Evolutionary conservation across 2,329 filamentous ascomycete species (phyloP), one percentile per base, ranked within the genome.

Genomic region (Aspergillus ruber): DNA sequence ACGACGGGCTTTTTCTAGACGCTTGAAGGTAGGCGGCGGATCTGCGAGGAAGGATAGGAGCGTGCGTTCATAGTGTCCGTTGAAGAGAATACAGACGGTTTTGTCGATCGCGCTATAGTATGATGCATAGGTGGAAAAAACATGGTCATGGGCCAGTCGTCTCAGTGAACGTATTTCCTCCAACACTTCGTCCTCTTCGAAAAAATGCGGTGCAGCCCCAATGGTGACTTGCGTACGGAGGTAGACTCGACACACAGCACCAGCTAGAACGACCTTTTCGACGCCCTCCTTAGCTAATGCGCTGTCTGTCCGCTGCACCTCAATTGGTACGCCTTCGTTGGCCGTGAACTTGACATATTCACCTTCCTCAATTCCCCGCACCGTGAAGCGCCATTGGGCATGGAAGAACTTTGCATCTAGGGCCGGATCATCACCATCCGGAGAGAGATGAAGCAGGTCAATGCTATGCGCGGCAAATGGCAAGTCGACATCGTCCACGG

Each of bases 401-500:
- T 78, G 72, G 61, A 82, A 81, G 63, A 83, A 83, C 45, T 72
- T 77, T 44, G 69, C 67, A 56, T 82, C 76, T 42, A 82, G 66
- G 13, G 72, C 57, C 2, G 60, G 32, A 43, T 64, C 53, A 25
- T 62, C 63, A 27, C 75, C 73, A 48, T 79, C 69, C 3, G 75
- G 71, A 0, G 78, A 74, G 5, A 83, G 71, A 20, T 73, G 70
- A 13, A 83, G 71, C 36, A 74, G 70, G 49, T 73, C 68, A n/a
- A 83, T 72, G 29, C 75, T 75, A 40, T 80, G 73, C 43, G 76
- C 69, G 6, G 75, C 67, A 39, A 84, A 68, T 1, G 81, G 81
- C 15, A 84, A 65, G 58, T 84, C 81, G 41, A 78, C 75, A 51
- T 84, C 81, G 52, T 83, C 79, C 67, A 78, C 80, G 3, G 77